Base-by-base conservation (phyloP, 1,284 basidiomycete species). In the Erythrobasidium hasegawianum region DNA sequence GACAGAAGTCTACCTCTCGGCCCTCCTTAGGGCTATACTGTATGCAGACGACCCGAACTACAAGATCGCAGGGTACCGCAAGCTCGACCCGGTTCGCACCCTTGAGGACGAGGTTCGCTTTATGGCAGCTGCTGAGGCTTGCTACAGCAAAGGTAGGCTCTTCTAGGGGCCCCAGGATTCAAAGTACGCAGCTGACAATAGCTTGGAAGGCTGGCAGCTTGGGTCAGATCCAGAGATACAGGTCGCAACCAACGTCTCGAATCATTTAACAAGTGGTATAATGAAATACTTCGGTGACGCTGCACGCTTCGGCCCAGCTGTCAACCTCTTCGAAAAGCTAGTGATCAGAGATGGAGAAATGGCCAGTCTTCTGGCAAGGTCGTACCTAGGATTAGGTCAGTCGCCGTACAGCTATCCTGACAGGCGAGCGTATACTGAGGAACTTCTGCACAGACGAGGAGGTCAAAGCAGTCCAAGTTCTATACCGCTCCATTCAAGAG, bases 181-280 rank as follows among this genome's bases (percentile, higher is more conserved):
- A n/a, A n/a, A n/a, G n/a, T n/a, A n/a, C n/a, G 24, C n/a, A n/a
- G 7, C 18, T 26, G 38, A 33, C 33, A 33, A 5, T n/a, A 5
- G 33, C 4, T 33, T 14, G 61, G n/a, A 57, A 70, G 91, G 95
- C 29, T 98, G 95, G 96, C 94, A 97, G 77, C 88, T 97, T 1
- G 95, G 95, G 2, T 97, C 93, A 0, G 95, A 97, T 72, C 95
- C 95, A 0, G 96, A 98, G 78, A 94, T 97, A 38, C 96, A 98
- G 77, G 95, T 98, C 20, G 95, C 95, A 0, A 97, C 94, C 0
- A 84, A 94, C n/a, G 91, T 97, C 4, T 93, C 90, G 40, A 98
- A 98, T 77, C 95, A 98, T 76, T 83, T 98, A 13, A 95, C 93
- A 0, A 88, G 91, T 2, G 95, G 89, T 0, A 85, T 97, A 72